Base-by-base conservation (phyloP, 257 asterid species). In the Fraxinus americana region DNA sequence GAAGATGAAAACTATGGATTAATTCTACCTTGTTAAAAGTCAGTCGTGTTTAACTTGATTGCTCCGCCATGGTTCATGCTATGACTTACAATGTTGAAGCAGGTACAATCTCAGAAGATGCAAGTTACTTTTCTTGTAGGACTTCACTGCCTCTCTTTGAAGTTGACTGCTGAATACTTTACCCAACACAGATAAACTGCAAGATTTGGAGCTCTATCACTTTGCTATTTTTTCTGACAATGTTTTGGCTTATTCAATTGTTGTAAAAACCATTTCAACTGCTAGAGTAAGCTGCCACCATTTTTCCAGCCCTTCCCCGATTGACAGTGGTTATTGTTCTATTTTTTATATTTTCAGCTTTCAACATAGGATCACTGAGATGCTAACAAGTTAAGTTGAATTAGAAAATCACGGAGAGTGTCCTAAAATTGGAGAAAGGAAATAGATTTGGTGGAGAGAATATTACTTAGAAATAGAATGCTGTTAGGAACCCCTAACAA, bases 131-230 rank as follows among this genome's bases (percentile, higher is more conserved):
- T 89, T 88, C 98, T 95, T 70, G 82, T 85, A 87, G 96, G 97
- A 78, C 90, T 90, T 78, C 99, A 93, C 82, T 95, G 99, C 81
- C 97, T 95, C 78, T 85, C 97, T 70, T 89, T 95, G 99, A 89
- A 75, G 81, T 83, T 95, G 87, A 91, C 98, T 25, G 76, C 96
- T 36, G 96, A 95, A 82, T 95, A 87, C 87, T 95, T 91, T 77
- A 65, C 92, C 90, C 65, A 81, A 88, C 84, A 86, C 87, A 77
- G 79, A 82, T 66, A 89, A 87, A 83, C 83, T 89, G 70, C 84
- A 77, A 5, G 85, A 90, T 89, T 93, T 89, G 61, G 82, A 85
- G 80, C 90, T 90, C 74, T 83, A 86, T 82, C 98, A 95, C 86
- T 86, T 91, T 69, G 97, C 97, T 52, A 59, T 93, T 66, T 93